These are phyloP conservation scores for Bruguiera sexangula DNA, from an alignment of 345 rosid genomes.

Conservation along the genomic window DNA sequence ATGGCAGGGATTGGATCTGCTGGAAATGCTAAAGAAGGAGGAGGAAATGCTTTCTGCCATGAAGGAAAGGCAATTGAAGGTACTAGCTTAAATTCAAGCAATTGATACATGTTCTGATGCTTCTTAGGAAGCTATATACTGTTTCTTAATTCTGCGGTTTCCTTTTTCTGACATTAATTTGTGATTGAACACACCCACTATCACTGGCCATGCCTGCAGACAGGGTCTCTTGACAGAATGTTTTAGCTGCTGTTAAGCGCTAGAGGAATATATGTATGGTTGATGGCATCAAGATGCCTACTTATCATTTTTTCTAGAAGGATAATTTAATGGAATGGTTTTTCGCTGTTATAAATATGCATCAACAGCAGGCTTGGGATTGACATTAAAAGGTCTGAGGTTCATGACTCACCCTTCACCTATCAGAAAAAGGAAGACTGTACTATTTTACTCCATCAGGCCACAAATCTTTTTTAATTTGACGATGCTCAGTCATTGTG, in stretches of 20 bases:
- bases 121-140: background rate
- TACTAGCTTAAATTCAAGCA: constrained; percentile 13
- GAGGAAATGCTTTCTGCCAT: constrained; percentile 86
- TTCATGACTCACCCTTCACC: too few relatives aligned
- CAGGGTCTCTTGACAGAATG: background rate
- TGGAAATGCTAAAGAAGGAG: constrained; percentile 85
- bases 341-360: background rate
- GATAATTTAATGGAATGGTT: too few relatives aligned
- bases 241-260: too few relatives aligned
- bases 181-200: background rate
- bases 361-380: background rate
- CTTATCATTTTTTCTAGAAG: too few relatives aligned
- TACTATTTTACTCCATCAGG: background rate
- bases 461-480: background rate
- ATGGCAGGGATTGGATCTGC: constrained; percentile 74
- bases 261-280: too few relatives aligned
- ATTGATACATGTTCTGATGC: background rate
- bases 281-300: too few relatives aligned
- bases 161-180: background rate
- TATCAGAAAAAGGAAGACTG: too few relatives aligned
- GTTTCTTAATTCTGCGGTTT: background rate
- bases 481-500: too few relatives aligned
- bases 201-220: background rate
- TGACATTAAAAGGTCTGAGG: too few relatives aligned
- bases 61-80: constrained; percentile 70